Percentiles rank a stretch among this genome's conserved stretches.
Conservation (phyloP, 106 monocot species). For the Dendrobium chrysotoxum region DNA sequence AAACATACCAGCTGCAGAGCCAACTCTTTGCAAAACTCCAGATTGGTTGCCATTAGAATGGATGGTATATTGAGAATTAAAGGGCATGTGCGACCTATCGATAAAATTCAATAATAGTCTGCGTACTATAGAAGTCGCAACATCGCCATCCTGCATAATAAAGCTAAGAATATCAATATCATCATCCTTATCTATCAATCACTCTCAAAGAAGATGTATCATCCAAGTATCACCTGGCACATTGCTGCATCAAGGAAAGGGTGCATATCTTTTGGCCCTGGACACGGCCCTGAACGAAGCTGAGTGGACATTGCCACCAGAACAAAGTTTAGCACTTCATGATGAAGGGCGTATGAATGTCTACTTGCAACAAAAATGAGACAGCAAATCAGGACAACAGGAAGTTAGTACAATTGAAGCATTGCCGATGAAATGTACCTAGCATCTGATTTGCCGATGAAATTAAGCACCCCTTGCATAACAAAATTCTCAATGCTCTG, state of each 20-base stretch:
- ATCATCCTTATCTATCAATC: neutral
- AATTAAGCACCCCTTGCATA: slow-evolving; percentile 68
- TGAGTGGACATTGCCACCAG: slow-evolving; percentile 93
- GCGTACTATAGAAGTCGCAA: slow-evolving; percentile 68
- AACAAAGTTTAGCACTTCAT: slow-evolving; percentile 89
- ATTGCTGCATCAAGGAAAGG: slow-evolving; percentile 94
- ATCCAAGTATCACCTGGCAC: slow-evolving; percentile 50
- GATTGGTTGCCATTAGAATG: slow-evolving; percentile 50
- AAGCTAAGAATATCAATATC: neutral
- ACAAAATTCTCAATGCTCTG: slow-evolving; percentile 56
- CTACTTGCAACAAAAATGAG: slow-evolving; percentile 45
- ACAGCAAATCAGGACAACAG: slow-evolving; percentile 24
- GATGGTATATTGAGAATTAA: slow-evolving; percentile 39
- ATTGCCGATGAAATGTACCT: slow-evolving; percentile 48
- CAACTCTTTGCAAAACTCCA: slow-evolving; percentile 90
- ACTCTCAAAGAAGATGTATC: neutral
- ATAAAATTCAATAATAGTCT: slow-evolving; percentile 74
- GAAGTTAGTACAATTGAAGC: neutral
- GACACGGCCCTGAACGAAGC: slow-evolving; percentile 77
- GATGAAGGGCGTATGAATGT: slow-evolving; percentile 72
- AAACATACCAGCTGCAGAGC: slow-evolving; percentile 87
- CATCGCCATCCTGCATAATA: slow-evolving; percentile 51
- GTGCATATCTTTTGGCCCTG: slow-evolving; percentile 68
- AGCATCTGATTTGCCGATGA: slow-evolving; percentile 65
- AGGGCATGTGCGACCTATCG: slow-evolving; percentile 47